phyloP scores from a whole-genome alignment of 345 rosid genomes.

The Gossypium australe region DNA sequence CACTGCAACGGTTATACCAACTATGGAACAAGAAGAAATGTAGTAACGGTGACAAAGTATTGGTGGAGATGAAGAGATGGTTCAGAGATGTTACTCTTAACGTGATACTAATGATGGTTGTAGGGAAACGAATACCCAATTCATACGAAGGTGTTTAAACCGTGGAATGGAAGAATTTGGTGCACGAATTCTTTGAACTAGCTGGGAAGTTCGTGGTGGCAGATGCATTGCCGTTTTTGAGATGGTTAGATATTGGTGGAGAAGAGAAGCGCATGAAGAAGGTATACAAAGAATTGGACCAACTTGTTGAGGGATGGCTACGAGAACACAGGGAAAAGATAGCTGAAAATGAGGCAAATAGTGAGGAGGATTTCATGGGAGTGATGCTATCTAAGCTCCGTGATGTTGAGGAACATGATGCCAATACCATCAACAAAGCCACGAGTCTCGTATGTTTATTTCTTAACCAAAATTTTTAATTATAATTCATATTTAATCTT shows the following conservation, averaged over 20 bases:
- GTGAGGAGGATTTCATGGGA: slow-evolving; percentile 4
- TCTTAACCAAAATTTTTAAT: not conserved
- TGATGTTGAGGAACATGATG: not conserved
- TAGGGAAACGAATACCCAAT: slow-evolving; percentile 17
- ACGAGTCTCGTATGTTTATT: not conserved
- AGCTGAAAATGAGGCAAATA: not conserved
- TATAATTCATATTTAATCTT: no score
- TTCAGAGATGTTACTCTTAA: slow-evolving; percentile 22
- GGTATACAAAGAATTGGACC: slow-evolving; percentile 19
- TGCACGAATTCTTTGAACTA: slow-evolving; percentile 19
- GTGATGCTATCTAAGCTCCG: not conserved
- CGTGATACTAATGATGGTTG: slow-evolving; percentile 25
- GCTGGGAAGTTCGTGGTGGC: slow-evolving; percentile 17
- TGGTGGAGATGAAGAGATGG: slow-evolving; percentile 34
- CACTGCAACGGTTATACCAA: slow-evolving; percentile 6
- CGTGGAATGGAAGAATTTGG: not conserved
- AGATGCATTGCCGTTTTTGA: slow-evolving; percentile 28
- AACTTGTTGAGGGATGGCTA: slow-evolving; percentile 18
- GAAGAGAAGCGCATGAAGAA: slow-evolving; percentile 28
- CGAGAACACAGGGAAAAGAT: slow-evolving; percentile 20
- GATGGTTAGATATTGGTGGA: slow-evolving; percentile 34
- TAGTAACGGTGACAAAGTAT: not conserved
- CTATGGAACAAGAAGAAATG: slow-evolving; percentile 1
- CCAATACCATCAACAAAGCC: not conserved
- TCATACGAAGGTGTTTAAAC: not conserved